A percentile compares a stretch with the other conserved stretches of the same genome.
Evolutionary conservation across 305 asterid species (phyloP).

Genomic region (Petunia hybrid): DNA sequence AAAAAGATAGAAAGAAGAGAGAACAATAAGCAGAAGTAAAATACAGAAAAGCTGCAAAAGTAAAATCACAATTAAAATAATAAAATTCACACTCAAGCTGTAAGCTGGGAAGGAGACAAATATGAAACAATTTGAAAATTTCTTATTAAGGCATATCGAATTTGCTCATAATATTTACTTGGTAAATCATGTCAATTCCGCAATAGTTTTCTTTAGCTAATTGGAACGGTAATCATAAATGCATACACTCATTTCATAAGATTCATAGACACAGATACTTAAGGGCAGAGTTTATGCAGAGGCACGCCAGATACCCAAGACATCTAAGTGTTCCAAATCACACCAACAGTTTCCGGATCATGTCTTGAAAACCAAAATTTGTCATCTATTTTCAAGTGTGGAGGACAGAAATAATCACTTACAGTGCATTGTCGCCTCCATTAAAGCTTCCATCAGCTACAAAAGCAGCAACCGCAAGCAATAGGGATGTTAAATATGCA

Average conservation of each 20-base stretch:
- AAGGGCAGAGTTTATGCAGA: neutral
- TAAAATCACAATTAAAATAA: neutral
- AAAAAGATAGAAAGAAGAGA: neutral
- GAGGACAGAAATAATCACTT: conserved; percentile 42
- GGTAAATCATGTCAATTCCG: neutral
- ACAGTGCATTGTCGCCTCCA: conserved; percentile 92
- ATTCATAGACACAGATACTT: neutral
- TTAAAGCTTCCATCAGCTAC: conserved; percentile 83
- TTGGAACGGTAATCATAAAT: neutral
- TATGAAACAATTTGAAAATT: neutral
- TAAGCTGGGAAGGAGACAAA: conserved; percentile 13
- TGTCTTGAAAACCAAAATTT: neutral
- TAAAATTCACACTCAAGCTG: neutral
- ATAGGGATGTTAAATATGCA: conserved; percentile 77
- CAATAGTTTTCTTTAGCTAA: neutral
- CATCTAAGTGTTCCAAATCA: neutral
- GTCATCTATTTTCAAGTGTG: neutral
- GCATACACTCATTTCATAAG: neutral
- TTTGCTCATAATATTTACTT: neutral
- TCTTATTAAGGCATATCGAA: conserved; percentile 1
- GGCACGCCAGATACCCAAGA: neutral
- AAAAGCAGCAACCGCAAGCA: conserved; percentile 72
- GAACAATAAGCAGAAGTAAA: neutral
- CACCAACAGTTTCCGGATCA: neutral
- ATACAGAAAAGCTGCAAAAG: conserved; percentile 1